These are phyloP conservation scores for Candida broadrunensis DNA, from an alignment of 805 yeast species.

Conservation along the genomic window DNA sequence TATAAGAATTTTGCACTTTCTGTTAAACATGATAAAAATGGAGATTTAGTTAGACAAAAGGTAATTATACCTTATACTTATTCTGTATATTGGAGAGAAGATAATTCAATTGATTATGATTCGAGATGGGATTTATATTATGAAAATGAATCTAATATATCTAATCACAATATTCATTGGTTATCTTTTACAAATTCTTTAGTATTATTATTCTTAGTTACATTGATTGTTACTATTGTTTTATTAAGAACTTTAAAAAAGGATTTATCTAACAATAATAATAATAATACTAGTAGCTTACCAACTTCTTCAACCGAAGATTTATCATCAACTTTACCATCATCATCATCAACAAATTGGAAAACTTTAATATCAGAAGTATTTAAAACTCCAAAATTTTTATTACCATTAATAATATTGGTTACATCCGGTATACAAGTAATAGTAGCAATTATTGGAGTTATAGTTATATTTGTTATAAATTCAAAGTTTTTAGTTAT, in stretches of 20 bases:
- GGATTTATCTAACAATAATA: conserved; percentile 2
- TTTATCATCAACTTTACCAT: conserved; percentile 9
- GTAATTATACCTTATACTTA: conserved; percentile 71
- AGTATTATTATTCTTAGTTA: conserved; percentile 57
- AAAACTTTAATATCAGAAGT: conserved; percentile 53
- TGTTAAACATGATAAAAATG: conserved; percentile 25
- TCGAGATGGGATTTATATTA: conserved; percentile 74
- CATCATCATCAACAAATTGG: conserved; percentile 37
- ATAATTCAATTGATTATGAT: conserved; percentile 58
- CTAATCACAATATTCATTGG: conserved; percentile 64
- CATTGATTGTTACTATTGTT: conserved; percentile 64
- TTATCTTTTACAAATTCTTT: conserved; percentile 69
- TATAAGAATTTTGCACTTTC: conserved; percentile 56
- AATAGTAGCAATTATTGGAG: conserved; percentile 60
- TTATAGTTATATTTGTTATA: conserved; percentile 49
- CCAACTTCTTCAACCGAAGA: conserved; percentile 4
- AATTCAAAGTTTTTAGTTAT: conserved; percentile 21
- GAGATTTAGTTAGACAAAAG: conserved; percentile 22
- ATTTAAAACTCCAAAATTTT: conserved; percentile 47
- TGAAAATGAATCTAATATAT: conserved; percentile 47
- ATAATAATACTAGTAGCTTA: conserved; percentile 13
- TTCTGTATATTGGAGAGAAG: conserved; percentile 88
- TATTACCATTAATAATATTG: conserved; percentile 50
- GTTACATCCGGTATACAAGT: conserved; percentile 77
- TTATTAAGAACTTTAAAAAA: conserved; percentile 50